Percentiles rank a stretch among this genome's conserved stretches.
Evolutionary conservation across 1,284 basidiomycete genomes (phyloP).

Genomic region (Boletus smithii): DNA sequence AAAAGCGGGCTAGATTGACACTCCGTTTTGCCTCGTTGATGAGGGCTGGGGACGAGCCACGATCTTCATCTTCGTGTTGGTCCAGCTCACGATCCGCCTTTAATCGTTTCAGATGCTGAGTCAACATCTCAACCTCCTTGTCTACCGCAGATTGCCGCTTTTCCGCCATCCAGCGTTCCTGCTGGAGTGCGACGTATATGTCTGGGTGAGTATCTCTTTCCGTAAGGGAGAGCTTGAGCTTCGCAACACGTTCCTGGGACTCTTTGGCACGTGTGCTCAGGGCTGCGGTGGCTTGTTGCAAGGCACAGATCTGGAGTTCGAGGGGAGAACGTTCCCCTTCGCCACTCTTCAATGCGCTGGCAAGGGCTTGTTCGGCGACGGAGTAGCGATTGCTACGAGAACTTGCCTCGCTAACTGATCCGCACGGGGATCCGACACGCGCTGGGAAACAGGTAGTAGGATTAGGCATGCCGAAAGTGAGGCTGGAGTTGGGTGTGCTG

Average conservation of each 20-base stretch:
- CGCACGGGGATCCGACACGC: conserved; percentile 18
- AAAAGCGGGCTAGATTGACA: conserved; percentile 40
- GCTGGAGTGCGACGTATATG: conserved; percentile 38
- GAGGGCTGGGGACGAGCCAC: conserved; percentile 21
- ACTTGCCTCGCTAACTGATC: conserved; percentile 23
- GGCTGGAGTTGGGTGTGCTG: conserved; percentile 24
- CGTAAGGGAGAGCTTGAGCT: conserved; percentile 40
- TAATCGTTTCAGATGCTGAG: conserved; percentile 25
- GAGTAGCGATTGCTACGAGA: conserved; percentile 38
- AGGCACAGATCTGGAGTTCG: conserved; percentile 45
- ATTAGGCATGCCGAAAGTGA: conserved; percentile 31
- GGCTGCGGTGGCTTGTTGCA: conserved; percentile 42
- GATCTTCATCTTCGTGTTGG: conserved; percentile 25
- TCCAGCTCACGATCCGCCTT: conserved; percentile 25
- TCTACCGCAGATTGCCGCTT: conserved; percentile 38
- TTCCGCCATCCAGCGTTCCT: conserved; percentile 51
- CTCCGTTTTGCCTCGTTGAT: conserved; percentile 34
- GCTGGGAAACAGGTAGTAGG: conserved; percentile 13
- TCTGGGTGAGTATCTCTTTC: conserved; percentile 38
- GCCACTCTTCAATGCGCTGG: conserved; percentile 32
- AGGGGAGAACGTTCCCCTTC: conserved; percentile 33
- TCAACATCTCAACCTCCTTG: conserved; percentile 34
- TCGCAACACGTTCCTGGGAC: conserved; percentile 40
- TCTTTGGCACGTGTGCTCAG: conserved; percentile 47
- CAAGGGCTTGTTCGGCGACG: conserved; percentile 40